Percentiles rank a stretch among this genome's conserved stretches.
These are phyloP conservation scores for Dendrostoma leiphaemia DNA, from an alignment of 2,329 filamentous ascomycete genomes.

Conservation along the genomic window DNA sequence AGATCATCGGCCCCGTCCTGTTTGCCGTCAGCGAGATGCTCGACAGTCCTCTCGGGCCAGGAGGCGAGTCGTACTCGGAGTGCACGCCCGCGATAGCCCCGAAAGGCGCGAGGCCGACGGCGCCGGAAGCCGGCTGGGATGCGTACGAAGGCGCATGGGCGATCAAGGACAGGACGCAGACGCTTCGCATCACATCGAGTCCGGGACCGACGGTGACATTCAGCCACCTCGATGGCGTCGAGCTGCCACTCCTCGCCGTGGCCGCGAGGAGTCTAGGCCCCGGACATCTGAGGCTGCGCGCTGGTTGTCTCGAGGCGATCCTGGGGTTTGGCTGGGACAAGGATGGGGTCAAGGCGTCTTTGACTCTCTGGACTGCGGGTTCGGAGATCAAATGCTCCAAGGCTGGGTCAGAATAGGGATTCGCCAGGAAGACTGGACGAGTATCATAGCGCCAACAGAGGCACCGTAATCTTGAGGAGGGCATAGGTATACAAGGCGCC, in stretches of 20 bases:
- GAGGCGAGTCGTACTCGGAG: background rate
- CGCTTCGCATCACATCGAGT: background rate
- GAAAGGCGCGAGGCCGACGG: background rate
- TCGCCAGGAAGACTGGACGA: background rate
- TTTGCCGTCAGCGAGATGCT: conserved; percentile 7
- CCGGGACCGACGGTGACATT: background rate
- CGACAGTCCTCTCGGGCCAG: conserved; percentile 3
- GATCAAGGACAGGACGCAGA: conserved; percentile 9
- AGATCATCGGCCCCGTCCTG: conserved; percentile 1
- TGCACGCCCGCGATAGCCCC: background rate
- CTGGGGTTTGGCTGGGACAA: background rate
- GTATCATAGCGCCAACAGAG: too few relatives aligned
- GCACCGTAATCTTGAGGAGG: too few relatives aligned
- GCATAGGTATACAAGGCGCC: too few relatives aligned
- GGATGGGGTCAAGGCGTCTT: background rate
- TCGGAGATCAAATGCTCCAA: conserved; percentile 8
- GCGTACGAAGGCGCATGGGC: conserved; percentile 10
- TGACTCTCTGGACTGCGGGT: conserved; percentile 10
- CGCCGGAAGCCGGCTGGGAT: conserved; percentile 2
- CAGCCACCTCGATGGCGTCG: conserved; percentile 4
- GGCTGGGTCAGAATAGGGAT: background rate
- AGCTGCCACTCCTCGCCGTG: conserved; percentile 7
- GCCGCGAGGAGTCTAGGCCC: conserved; percentile 5
- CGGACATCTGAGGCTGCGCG: conserved; percentile 3
- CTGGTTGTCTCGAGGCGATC: conserved; percentile 2